These are phyloP conservation scores for Saccharomycopsis javanensis DNA, from an alignment of 805 yeast genomes.

Conservation along the genomic window DNA sequence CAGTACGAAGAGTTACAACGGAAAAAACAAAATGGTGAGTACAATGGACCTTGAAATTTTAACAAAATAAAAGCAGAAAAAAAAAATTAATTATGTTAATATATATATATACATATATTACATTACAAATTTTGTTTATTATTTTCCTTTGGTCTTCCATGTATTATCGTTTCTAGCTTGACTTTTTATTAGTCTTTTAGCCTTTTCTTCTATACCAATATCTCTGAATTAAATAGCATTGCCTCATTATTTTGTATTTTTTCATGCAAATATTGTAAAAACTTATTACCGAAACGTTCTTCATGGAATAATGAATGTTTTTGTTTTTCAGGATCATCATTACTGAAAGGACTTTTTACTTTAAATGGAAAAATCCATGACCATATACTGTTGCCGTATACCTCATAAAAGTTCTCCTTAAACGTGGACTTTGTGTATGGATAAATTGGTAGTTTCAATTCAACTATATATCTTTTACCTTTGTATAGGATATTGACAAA, in stretches of 20 bases:
- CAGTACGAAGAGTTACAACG: neutral
- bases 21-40: neutral
- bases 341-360: neutral
- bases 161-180: no score
- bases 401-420: slow-evolving; percentile 7
- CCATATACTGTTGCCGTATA: slow-evolving; percentile 5
- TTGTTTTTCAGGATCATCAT: neutral
- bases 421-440: slow-evolving; percentile 14
- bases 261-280: slow-evolving; percentile 7
- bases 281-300: slow-evolving; percentile 15
- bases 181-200: neutral
- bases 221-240: slow-evolving; percentile 3
- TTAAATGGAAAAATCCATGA: slow-evolving; percentile 15
- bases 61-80: neutral
- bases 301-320: neutral
- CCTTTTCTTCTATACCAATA: neutral
- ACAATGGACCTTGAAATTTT: neutral
- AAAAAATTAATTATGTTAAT: neutral
- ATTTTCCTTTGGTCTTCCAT: no score
- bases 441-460: neutral
- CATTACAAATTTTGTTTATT: neutral
- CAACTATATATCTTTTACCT: slow-evolving; percentile 6
- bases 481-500: slow-evolving; percentile 10
- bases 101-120: neutral
- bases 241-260: slow-evolving; percentile 8